phyloP scores from a whole-genome alignment of 2,329 filamentous ascomycete species.

The Alternaria panax region DNA sequence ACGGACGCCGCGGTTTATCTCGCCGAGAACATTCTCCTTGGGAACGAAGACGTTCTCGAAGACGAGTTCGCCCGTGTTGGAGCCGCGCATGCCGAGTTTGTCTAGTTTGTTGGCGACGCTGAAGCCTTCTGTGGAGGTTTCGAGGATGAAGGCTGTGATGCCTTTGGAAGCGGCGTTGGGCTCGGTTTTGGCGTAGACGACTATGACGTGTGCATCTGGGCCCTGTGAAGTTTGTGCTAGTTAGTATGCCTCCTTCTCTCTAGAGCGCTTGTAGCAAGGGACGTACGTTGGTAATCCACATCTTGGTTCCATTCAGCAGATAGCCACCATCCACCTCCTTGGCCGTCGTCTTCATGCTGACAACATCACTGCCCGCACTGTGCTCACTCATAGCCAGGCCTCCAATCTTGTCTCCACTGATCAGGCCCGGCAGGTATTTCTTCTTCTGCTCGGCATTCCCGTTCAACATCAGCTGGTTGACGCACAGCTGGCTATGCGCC shows the following conservation, averaged over 20 bases:
- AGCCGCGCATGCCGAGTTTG: conserved; percentile 97
- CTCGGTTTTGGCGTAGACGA: conserved; percentile 96
- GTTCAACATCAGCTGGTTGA: conserved; percentile 95
- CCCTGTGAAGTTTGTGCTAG: conserved; percentile 54
- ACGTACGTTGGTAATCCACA: conserved; percentile 96
- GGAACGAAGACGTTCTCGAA: conserved; percentile 94
- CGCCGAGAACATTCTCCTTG: conserved; percentile 78
- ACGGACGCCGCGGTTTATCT: conserved; percentile 80
- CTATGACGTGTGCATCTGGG: conserved; percentile 87
- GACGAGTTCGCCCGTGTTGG: conserved; percentile 92
- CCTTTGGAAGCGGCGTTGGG: conserved; percentile 83
- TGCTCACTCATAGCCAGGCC: conserved; percentile 96
- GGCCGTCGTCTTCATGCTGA: conserved; percentile 91
- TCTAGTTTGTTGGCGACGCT: conserved; percentile 89
- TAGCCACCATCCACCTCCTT: conserved; percentile 84
- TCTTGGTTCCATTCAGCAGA: conserved; percentile 87
- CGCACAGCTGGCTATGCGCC: conserved; percentile 93
- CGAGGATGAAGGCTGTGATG: conserved; percentile 93
- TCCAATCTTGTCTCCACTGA: conserved; percentile 81
- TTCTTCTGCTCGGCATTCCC: conserved; percentile 80
- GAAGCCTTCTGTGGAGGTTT: conserved; percentile 75
- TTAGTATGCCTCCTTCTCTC: neutral
- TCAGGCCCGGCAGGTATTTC: conserved; percentile 79
- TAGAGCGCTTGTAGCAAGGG: neutral
- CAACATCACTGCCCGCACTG: conserved; percentile 89